phyloP scores from a whole-genome alignment of 495 filamentous ascomycete species.

The Podospora conica region DNA sequence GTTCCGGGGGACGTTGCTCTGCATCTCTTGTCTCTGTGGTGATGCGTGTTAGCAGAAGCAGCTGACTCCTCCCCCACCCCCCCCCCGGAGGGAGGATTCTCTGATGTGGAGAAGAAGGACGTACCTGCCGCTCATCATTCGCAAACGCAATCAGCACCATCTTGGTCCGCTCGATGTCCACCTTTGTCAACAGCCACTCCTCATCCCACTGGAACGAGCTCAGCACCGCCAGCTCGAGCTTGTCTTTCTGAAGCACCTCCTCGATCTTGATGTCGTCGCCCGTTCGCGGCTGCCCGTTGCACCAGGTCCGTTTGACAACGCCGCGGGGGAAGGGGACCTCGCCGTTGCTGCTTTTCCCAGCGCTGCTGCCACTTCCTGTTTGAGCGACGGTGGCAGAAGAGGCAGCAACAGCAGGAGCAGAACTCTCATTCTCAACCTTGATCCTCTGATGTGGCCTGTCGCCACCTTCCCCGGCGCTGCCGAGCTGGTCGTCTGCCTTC shows the following conservation, averaged over 20 bases:
- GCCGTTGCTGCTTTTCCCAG: neutral
- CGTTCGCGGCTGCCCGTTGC: conserved; percentile 45
- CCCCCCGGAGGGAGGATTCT: neutral
- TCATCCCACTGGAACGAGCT: conserved; percentile 85
- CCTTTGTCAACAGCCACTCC: conserved; percentile 39
- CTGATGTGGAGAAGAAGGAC: neutral
- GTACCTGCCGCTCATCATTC: conserved; percentile 43
- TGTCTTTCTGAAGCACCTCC: conserved; percentile 70
- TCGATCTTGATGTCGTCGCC: conserved; percentile 81
- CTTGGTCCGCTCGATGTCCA: conserved; percentile 36
- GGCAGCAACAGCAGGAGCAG: neutral
- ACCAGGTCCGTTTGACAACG: conserved; percentile 78
- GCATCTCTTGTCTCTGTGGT: conserved; percentile 47
- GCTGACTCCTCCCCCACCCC: neutral
- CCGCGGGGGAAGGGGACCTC: conserved; percentile 60
- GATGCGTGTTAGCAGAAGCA: neutral
- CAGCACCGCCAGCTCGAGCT: conserved; percentile 69
- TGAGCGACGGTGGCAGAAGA: neutral
- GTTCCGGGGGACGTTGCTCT: conserved; percentile 36
- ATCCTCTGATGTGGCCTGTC: conserved; percentile 22
- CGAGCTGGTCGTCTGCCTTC: conserved; percentile 39
- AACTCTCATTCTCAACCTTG: conserved; percentile 10
- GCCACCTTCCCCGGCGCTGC: neutral
- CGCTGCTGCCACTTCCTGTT: neutral
- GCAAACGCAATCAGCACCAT: conserved; percentile 40